These are phyloP conservation scores for Lecanicillium sp. DNA, from an alignment of 2,329 filamentous ascomycete species.

Conservation along the genomic window DNA sequence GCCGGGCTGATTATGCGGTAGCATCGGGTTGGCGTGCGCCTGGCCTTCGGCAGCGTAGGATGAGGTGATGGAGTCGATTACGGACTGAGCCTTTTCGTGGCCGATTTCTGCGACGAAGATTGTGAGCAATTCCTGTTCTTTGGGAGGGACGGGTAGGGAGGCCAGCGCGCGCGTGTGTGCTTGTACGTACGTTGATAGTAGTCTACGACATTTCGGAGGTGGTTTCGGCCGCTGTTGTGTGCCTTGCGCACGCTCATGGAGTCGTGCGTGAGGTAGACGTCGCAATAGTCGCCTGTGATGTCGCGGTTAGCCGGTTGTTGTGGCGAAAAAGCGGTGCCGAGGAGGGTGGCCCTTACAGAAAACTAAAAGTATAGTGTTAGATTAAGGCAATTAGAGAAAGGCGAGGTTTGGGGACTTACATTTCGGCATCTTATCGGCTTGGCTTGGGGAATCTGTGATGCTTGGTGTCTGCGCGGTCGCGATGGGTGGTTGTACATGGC, in stretches of 20 bases:
- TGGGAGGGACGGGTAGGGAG: neutral
- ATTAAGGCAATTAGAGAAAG: constrained; percentile 9
- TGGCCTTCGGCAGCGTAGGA: constrained; percentile 95
- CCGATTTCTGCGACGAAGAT: constrained; percentile 64
- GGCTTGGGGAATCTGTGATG: neutral
- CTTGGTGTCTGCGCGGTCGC: constrained; percentile 2
- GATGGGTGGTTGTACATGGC: neutral
- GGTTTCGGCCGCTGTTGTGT: constrained; percentile 93
- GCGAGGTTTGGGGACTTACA: constrained; percentile 49
- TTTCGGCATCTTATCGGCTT: constrained; percentile 68
- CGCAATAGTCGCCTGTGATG: constrained; percentile 77
- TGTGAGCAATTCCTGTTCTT: constrained; percentile 4
- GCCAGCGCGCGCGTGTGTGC: neutral
- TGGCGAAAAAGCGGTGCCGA: neutral
- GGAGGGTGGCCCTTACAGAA: constrained; percentile 18
- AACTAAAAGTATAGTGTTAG: constrained; percentile 19
- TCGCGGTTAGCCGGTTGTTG: constrained; percentile 6
- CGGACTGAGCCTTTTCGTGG: constrained; percentile 95
- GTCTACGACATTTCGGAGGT: constrained; percentile 93
- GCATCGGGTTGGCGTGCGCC: constrained; percentile 75
- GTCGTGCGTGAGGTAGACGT: constrained; percentile 99
- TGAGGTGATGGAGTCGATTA: constrained; percentile 95
- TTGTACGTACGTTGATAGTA: constrained; percentile 79
- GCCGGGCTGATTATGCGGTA: constrained; percentile 59
- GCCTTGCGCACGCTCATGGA: constrained; percentile 99